Percentiles rank a stretch among this genome's conserved stretches.
Conservation (phyloP, 768 basidiomycete species). For the Krasilnikovozyma curviuscula region DNA sequence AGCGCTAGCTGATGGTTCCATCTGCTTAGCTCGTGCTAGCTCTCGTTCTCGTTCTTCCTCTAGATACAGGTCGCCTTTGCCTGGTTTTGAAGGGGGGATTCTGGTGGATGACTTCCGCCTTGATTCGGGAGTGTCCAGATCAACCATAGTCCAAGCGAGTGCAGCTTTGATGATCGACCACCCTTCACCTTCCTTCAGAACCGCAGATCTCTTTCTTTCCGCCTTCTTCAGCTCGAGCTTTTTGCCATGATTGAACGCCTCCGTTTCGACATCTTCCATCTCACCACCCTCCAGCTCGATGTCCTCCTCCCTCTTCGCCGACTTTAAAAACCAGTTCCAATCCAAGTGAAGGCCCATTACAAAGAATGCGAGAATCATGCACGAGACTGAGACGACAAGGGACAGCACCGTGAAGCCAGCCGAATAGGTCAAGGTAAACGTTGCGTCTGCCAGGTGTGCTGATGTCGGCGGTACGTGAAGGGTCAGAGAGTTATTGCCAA, state of each 20-base stretch:
- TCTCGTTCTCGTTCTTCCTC: not conserved
- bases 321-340: constrained; percentile 13
- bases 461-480: constrained; percentile 19
- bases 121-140: not conserved
- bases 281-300: constrained; percentile 10
- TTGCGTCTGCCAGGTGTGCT: constrained; percentile 3
- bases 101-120: not conserved
- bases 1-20: no score
- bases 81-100: not conserved
- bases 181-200: not conserved
- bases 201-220: no score
- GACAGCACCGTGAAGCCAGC: constrained; percentile 25
- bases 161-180: not conserved
- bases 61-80: not conserved
- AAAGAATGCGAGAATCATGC: constrained; percentile 26
- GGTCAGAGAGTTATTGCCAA: constrained; percentile 26
- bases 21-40: no score
- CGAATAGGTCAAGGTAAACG: constrained; percentile 22
- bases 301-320: constrained; percentile 7
- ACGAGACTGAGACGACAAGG: constrained; percentile 20
- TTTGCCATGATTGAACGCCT: not conserved
- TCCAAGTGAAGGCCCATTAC: constrained; percentile 25
- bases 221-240: not conserved
- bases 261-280: not conserved
- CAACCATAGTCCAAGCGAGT: constrained; percentile 3